Base-by-base conservation (phyloP, 2,329 filamentous ascomycete genomes). In the Penicillium sp. region DNA sequence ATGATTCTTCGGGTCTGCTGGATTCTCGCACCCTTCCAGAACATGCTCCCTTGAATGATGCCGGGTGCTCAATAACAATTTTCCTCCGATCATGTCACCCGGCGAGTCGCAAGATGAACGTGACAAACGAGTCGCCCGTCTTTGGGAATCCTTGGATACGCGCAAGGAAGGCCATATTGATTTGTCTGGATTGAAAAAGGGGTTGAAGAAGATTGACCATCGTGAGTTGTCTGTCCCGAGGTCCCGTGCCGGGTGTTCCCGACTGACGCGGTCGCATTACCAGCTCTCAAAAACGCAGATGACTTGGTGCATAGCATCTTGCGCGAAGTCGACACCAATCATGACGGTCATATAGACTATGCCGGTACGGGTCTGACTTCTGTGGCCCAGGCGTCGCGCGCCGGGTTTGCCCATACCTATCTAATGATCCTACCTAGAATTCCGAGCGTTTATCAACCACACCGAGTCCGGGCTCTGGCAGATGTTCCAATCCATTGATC, bases 341-440 rank as follows among this genome's bases (percentile, higher is more conserved):
- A 80, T 16, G 88, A 96, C 64, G 87, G 90, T 48, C 82, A 80
- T 57, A 96, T 98, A 54, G 84, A 93, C 65, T 95, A 86, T 62
- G 77, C 88, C 68, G 87, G 87, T 92, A 73, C 60, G 75, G 44
- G 43, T 43, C 32, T 37, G 41, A 47, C 44, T 36, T 44, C 26
- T 32, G 28, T 35, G 30, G 34, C 11, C 10, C 10, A 27, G 25
- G 10, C 25, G 10, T 27, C 11, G 25, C 12, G 9, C 12, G 25
- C 25, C 25, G 25, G 6, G 6, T 13, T n/a, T n/a, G 11, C n/a
- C 10, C 10, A n/a, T 4, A 27, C 10, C 25, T 27, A 27, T n/a
- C 12, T 13, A 27, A 27, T 11, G 4, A 6, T 12, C 28, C 29
- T n/a, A 30, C 23, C 8, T 61, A 92, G 92, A 98, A 70, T 98